phyloP scores from a whole-genome alignment of 2,329 filamentous ascomycete species.

The Sclerotinia borealis region DNA sequence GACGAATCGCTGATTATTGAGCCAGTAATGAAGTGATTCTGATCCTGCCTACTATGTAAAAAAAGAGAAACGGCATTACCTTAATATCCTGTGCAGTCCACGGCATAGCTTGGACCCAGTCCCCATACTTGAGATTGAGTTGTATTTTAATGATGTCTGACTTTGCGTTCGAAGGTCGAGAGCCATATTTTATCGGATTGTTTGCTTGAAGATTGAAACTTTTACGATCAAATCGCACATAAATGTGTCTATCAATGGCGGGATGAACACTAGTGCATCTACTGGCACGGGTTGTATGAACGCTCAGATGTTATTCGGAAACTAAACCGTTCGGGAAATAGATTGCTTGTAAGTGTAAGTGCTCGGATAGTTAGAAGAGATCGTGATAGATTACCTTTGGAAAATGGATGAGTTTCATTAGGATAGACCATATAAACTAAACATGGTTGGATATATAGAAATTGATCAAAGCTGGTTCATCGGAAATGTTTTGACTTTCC shows the following conservation, averaged over 20 bases:
- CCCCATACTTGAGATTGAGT: not conserved
- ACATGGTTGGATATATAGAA: not conserved
- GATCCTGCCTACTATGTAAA: not conserved
- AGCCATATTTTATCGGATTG: not conserved
- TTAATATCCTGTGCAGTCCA: not conserved
- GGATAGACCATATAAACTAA: not conserved
- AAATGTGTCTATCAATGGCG: not conserved
- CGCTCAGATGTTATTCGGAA: constrained; percentile 2
- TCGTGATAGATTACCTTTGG: too few species aligned
- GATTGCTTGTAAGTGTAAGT: not conserved
- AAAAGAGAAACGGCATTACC: not conserved
- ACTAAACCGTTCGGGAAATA: not conserved
- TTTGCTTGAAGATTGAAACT: not conserved
- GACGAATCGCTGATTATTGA: constrained; percentile 1
- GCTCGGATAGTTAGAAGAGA: not conserved
- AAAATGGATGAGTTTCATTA: not conserved
- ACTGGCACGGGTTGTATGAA: not conserved
- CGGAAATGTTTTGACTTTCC: not conserved
- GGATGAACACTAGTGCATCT: not conserved
- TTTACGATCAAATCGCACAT: not conserved
- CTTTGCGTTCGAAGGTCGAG: not conserved
- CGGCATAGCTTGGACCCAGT: not conserved
- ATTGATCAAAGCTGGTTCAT: not conserved
- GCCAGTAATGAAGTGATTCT: not conserved
- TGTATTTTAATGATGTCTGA: not conserved